Percentiles rank a stretch among this genome's conserved stretches.
Evolutionary conservation across 768 basidiomycete species (phyloP).

Genomic region (Serendipita sp.): DNA sequence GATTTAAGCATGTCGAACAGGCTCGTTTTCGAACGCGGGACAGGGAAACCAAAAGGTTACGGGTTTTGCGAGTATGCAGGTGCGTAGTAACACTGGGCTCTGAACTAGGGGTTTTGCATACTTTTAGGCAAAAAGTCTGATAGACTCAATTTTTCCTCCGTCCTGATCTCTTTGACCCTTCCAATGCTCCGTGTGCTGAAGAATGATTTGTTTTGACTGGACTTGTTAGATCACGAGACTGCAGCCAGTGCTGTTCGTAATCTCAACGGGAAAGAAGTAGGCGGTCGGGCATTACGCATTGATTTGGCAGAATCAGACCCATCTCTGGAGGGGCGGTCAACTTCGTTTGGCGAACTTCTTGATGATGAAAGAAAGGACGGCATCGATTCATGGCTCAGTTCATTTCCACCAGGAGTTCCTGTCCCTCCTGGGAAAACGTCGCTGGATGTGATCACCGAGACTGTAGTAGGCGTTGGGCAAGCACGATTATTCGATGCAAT

Average conservation of each 20-base stretch:
- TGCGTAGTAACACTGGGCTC: background rate
- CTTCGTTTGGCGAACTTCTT: conserved; percentile 65
- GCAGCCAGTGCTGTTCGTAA: conserved; percentile 92
- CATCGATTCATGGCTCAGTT: conserved; percentile 38
- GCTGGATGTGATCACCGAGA: conserved; percentile 72
- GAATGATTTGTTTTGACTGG: conserved; percentile 9
- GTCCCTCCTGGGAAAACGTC: conserved; percentile 54
- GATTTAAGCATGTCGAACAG: too few species aligned
- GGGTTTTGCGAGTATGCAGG: conserved; percentile 76
- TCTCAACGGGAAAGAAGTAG: conserved; percentile 82
- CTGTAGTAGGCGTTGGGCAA: conserved; percentile 69
- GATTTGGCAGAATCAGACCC: conserved; percentile 91
- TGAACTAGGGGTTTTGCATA: too few species aligned
- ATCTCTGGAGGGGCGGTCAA: conserved; percentile 80
- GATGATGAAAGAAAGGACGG: conserved; percentile 37
- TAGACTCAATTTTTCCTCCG: background rate
- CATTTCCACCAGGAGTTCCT: conserved; percentile 61
- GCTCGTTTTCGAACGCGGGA: conserved; percentile 78
- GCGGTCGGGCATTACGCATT: conserved; percentile 83
- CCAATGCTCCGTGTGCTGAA: conserved; percentile 4
- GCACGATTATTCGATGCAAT: conserved; percentile 81
- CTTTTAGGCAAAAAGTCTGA: background rate
- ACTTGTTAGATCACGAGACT: conserved; percentile 69
- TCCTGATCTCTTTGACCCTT: conserved; percentile 19
- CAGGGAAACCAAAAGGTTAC: conserved; percentile 89